A percentile compares a stretch with the other conserved stretches of the same genome.
These are phyloP conservation scores for Plasmodium sp. DNA, from an alignment of 169 alveolate genomes.

Conservation along the genomic window DNA sequence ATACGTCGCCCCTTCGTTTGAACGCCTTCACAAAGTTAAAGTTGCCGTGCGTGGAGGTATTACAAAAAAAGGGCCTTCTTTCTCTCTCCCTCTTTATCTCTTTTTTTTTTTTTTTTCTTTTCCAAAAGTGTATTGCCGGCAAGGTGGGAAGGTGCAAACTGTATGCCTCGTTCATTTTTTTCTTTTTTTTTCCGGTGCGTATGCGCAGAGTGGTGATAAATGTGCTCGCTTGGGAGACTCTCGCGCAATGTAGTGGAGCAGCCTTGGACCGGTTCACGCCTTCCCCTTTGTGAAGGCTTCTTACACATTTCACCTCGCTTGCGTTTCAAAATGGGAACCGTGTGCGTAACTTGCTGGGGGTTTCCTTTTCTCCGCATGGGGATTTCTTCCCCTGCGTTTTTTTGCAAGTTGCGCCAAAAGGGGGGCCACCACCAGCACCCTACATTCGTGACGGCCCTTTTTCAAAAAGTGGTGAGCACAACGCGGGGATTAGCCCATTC, in stretches of 20 bases:
- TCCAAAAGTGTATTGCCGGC: not conserved
- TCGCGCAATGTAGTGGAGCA: not conserved
- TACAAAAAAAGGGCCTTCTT: not conserved
- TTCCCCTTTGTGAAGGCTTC: not conserved
- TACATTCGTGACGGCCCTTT: not conserved
- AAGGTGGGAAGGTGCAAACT: not conserved
- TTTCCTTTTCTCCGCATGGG: not conserved
- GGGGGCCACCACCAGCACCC: not conserved
- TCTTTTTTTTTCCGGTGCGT: not conserved
- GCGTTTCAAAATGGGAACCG: not conserved
- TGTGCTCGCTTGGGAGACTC: not conserved
- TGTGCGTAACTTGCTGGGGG: not conserved
- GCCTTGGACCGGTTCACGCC: not conserved
- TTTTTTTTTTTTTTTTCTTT: not conserved
- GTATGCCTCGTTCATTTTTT: not conserved
- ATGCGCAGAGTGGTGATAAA: not conserved
- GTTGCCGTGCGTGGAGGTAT: not conserved
- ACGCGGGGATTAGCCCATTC: not conserved
- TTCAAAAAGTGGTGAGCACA: not conserved
- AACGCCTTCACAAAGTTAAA: not conserved
- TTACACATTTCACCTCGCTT: not conserved
- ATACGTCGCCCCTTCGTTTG: not conserved
- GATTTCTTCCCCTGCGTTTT: not conserved
- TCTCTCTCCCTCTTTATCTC: not conserved
- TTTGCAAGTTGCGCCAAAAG: not conserved